Conservation (phyloP, 352 stramenopile species). For the Thalassiosira livingstoniorum region DNA sequence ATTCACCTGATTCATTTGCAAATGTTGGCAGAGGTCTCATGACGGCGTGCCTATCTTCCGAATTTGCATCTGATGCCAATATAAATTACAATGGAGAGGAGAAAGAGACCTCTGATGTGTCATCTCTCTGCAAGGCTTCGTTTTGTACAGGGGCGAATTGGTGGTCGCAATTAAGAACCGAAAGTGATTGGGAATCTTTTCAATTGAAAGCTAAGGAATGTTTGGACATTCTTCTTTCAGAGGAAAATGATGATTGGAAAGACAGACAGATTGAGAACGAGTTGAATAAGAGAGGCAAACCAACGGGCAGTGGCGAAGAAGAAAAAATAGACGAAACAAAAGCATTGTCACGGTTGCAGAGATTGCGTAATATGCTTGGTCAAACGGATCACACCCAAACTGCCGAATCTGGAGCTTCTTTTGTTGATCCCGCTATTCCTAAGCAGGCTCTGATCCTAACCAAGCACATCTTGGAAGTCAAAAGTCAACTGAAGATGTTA, state of each 20-base stretch:
- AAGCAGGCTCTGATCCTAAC: no score
- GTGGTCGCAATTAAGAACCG: conserved; percentile 31
- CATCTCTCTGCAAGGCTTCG: background rate
- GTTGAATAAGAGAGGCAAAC: background rate
- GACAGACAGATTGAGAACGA: background rate
- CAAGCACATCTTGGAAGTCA: no score
- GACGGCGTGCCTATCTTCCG: background rate
- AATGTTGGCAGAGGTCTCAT: conserved; percentile 33
- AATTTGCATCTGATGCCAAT: background rate
- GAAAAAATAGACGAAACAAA: background rate
- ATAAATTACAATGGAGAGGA: background rate
- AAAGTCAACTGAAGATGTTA: no score
- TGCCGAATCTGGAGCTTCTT: no score
- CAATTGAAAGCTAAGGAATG: conserved; percentile 9
- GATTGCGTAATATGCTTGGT: background rate
- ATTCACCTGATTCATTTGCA: conserved; percentile 24
- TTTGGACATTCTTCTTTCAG: conserved; percentile 12
- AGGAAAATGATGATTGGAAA: conserved; percentile 11
- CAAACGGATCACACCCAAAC: no score
- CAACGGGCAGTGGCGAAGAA: background rate
- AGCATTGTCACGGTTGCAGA: background rate
- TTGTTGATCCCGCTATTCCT: no score
- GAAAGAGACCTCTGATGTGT: background rate
- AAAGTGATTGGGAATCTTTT: conserved; percentile 45
- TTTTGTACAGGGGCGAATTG: conserved; percentile 1